These are phyloP conservation scores for Coccomyxa sp. DNA, from an alignment of 139 green algal species.

Conservation along the genomic window DNA sequence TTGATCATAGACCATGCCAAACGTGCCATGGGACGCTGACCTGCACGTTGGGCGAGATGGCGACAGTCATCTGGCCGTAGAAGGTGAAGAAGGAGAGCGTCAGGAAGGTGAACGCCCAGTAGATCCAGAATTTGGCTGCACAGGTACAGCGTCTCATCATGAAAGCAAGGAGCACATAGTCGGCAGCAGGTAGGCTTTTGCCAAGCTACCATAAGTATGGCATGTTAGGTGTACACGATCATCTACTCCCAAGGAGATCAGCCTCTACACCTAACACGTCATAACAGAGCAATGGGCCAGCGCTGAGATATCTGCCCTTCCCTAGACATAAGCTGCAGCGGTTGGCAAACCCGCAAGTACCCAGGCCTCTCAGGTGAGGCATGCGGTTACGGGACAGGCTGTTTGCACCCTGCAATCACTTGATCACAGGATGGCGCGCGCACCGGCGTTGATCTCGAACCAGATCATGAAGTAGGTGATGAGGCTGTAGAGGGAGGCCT, in stretches of 20 bases:
- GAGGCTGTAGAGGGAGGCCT: not conserved
- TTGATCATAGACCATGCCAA: not conserved
- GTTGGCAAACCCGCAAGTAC: too few species aligned
- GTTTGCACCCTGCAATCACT: too few species aligned
- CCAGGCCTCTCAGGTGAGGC: too few species aligned
- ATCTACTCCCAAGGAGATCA: not conserved
- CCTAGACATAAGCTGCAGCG: too few species aligned
- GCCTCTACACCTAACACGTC: not conserved
- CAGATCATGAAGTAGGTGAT: slow-evolving; percentile 33
- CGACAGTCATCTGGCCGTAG: slow-evolving; percentile 46
- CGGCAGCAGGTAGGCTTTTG: not conserved
- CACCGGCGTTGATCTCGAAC: slow-evolving; percentile 7
- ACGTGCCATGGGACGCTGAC: not conserved
- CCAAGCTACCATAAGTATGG: not conserved
- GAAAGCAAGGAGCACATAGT: not conserved
- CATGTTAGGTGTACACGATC: not conserved
- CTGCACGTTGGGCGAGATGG: slow-evolving; percentile 37
- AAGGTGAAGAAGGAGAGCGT: slow-evolving; percentile 38
- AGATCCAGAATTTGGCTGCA: slow-evolving; percentile 44
- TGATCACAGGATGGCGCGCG: too few species aligned
- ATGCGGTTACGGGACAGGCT: too few species aligned
- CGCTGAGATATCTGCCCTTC: too few species aligned
- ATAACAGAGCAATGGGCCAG: not conserved
- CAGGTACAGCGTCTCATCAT: not conserved
- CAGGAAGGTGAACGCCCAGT: slow-evolving; percentile 15